Conservation (phyloP, 805 yeast species). For the Peterozyma xylosa region DNA sequence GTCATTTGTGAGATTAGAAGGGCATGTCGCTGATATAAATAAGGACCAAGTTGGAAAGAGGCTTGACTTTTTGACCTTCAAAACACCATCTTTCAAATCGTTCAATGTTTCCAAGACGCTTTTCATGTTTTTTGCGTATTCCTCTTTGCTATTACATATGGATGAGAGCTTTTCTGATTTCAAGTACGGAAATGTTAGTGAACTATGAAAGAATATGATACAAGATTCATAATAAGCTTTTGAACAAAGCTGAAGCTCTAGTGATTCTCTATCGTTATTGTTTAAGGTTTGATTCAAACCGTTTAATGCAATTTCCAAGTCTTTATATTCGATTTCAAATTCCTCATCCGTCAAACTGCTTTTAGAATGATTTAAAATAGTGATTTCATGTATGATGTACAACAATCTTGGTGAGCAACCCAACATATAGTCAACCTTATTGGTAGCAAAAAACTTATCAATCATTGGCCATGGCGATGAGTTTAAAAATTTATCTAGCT, state of each 20-base stretch:
- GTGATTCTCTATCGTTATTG: slow-evolving; percentile 3
- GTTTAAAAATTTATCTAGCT: slow-evolving; percentile 10
- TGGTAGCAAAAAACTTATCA: slow-evolving; percentile 15
- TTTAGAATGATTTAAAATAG: slow-evolving; percentile 12
- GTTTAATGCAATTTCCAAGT: slow-evolving; percentile 10
- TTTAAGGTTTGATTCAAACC: slow-evolving; percentile 8
- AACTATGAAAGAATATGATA: slow-evolving; percentile 12
- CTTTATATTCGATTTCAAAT: background rate
- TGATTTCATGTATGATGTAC: slow-evolving; percentile 15
- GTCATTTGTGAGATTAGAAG: slow-evolving; percentile 10
- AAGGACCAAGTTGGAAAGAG: slow-evolving; percentile 26
- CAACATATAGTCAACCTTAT: slow-evolving; percentile 22
- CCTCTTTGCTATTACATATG: background rate
- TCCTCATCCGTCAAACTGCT: slow-evolving; percentile 1
- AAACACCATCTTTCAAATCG: slow-evolving; percentile 3
- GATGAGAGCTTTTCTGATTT: background rate
- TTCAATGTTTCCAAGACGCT: slow-evolving; percentile 7
- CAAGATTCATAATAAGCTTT: slow-evolving; percentile 14
- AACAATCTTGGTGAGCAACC: slow-evolving; percentile 25
- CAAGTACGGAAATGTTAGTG: background rate
- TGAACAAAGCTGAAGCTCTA: slow-evolving; percentile 13
- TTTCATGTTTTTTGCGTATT: slow-evolving; percentile 1
- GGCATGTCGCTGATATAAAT: slow-evolving; percentile 16
- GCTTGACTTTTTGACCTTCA: background rate
- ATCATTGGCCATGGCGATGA: slow-evolving; percentile 19